Base-by-base conservation (phyloP, 306 rosid genomes). In the Elaeagnus macrophylla region DNA sequence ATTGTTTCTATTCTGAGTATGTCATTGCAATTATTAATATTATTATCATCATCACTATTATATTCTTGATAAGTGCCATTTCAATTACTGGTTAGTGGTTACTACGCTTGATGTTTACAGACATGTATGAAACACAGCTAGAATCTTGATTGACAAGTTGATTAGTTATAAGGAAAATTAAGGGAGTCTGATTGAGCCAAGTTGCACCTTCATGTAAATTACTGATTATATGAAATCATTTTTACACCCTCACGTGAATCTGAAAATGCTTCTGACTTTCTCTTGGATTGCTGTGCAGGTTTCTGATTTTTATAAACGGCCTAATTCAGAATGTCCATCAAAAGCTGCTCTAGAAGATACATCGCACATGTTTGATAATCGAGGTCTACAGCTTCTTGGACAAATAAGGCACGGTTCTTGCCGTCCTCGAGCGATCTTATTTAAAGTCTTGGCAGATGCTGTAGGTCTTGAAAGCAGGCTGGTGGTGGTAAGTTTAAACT, bases 381-480 rank as follows among this genome's bases (percentile, higher is more conserved):
- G 87, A 66, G 95, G 96, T 12, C 78, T 87, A 51, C 99, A 87
- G 70, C 71, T 93, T 58, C 80, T 93, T 54, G 99, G 99, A 73
- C 93, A 93, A 79, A 84, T 93, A 73, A 88, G 62, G 67, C 79
- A 87, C 42, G 99, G 99, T 69, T 87, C 96, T 47, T 87, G 99
- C 75, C 89, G 85, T 53, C 89, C 95, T 65, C 82, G 96, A 49
- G 96, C 96, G 44, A 79, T 93, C 65, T 83, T 93, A 70, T 93
- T 93, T 71, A 93, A 93, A 82, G 95, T 72, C 65, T 76, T 93
- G 51, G 96, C 96, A 11, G 99, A 93, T 75, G 64, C 95, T 73
- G 88, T 93, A n/a, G 96, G 95, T 46, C 99, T 93, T 65, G 96
- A 93, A 79, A 82, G 99, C 67, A 81, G 72, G 62, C 85, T 93